Evolutionary conservation across 2,329 filamentous ascomycete species (phyloP).

Genomic region (Seiridium unicorne): DNA sequence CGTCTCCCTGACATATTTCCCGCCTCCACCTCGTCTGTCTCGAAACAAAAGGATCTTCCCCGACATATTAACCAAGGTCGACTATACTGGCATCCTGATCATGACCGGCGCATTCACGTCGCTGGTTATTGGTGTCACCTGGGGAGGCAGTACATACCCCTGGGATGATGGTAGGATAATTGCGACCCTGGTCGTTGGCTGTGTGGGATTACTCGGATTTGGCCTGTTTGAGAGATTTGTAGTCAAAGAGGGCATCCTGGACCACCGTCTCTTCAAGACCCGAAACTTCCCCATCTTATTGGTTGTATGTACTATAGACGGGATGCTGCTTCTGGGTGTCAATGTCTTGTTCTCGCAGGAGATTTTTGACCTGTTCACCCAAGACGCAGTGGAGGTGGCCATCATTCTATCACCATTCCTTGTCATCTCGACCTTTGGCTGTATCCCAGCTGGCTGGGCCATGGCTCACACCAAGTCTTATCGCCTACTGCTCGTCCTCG

Average conservation of each 20-base stretch:
- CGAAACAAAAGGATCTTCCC: neutral
- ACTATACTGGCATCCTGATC: neutral
- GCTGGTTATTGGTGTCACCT: slow-evolving; percentile 14
- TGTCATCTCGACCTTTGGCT: neutral
- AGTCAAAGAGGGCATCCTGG: slow-evolving; percentile 4
- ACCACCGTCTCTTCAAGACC: neutral
- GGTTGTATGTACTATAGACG: neutral
- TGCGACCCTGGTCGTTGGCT: slow-evolving; percentile 50
- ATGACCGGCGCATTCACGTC: neutral
- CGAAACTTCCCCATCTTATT: slow-evolving; percentile 4
- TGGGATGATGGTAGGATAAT: slow-evolving; percentile 57
- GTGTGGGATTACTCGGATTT: slow-evolving; percentile 11
- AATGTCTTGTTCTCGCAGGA: slow-evolving; percentile 4
- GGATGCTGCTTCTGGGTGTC: slow-evolving; percentile 4
- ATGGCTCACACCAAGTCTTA: slow-evolving; percentile 3
- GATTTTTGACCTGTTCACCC: slow-evolving; percentile 2
- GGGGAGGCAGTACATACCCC: slow-evolving; percentile 52
- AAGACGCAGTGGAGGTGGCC: neutral
- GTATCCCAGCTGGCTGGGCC: neutral
- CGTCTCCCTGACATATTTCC: neutral
- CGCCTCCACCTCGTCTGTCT: neutral
- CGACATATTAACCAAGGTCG: neutral
- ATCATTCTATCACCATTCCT: neutral
- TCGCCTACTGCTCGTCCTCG: neutral
- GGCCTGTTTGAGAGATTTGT: slow-evolving; percentile 1